phyloP scores from a whole-genome alignment of 108 stramenopile genomes.

The Aurantiochytrium sp. region DNA sequence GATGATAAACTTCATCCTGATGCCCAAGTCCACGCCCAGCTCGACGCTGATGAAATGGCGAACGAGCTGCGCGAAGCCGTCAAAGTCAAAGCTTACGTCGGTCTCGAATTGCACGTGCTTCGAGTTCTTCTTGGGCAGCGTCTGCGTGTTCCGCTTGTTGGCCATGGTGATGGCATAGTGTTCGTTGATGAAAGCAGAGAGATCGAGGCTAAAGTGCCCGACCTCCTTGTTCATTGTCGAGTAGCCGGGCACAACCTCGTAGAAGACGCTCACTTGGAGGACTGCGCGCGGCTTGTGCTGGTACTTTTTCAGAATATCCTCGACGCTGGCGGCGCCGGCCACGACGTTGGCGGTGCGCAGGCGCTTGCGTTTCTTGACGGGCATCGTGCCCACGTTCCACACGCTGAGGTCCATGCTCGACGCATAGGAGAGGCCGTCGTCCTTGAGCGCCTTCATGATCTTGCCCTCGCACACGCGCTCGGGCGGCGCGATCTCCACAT shows the following conservation, averaged over 20 bases:
- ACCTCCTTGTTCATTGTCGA: neutral
- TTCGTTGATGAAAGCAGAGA: neutral
- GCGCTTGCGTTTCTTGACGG: neutral
- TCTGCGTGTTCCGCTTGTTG: neutral
- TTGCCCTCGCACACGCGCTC: neutral
- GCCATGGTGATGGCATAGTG: neutral
- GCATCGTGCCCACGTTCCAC: neutral
- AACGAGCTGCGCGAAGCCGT: neutral
- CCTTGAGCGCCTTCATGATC: neutral
- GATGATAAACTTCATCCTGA: neutral
- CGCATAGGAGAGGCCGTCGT: neutral
- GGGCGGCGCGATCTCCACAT: neutral
- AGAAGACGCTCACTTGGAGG: neutral
- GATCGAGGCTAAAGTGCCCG: neutral
- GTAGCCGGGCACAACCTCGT: neutral
- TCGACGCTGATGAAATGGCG: neutral
- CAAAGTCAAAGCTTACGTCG: neutral
- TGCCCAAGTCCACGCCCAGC: neutral
- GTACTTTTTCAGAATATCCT: neutral
- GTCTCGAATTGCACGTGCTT: neutral
- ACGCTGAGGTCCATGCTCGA: neutral
- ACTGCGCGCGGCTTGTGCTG: neutral
- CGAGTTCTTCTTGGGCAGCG: neutral
- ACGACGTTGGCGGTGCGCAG: neutral
- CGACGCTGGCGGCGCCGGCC: neutral